Evolutionary conservation across 768 basidiomycete species (phyloP).

Genomic region (Brasilioporus rufonigricans): DNA sequence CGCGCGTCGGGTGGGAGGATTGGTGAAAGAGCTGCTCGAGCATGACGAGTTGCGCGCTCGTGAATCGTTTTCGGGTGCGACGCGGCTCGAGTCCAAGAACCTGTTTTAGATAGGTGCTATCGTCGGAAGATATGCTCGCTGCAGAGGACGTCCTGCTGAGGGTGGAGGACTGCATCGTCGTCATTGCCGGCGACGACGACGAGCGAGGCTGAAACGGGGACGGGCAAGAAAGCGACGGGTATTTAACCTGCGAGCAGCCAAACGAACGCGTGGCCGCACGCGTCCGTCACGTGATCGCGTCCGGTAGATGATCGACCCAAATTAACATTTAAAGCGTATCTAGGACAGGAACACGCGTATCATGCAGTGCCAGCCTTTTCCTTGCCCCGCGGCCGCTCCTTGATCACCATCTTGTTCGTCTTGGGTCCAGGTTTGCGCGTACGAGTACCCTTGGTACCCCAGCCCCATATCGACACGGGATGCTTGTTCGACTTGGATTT

Average conservation of each 20-base stretch:
- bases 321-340: not conserved
- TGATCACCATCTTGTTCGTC: conserved; percentile 86
- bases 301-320: conserved; percentile 13
- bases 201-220: not conserved
- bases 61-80: conserved; percentile 71
- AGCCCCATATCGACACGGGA: conserved; percentile 89
- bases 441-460: conserved; percentile 88
- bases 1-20: conserved; percentile 72
- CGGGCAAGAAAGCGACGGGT: conserved; percentile 3
- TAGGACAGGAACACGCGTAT: too few species aligned
- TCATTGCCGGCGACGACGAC: too few species aligned
- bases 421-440: conserved; percentile 92
- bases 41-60: conserved; percentile 63
- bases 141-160: conserved; percentile 57
- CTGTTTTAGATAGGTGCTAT: conserved; percentile 15
- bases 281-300: conserved; percentile 33
- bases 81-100: conserved; percentile 23
- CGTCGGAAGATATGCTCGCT: conserved; percentile 56
- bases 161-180: conserved; percentile 22
- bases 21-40: conserved; percentile 73
- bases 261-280: conserved; percentile 32
- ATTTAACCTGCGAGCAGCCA: conserved; percentile 32
- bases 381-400: conserved; percentile 77
- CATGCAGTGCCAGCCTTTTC: conserved; percentile 36
- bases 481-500: conserved; percentile 97